Percentiles rank a stretch among this genome's conserved stretches.
These are phyloP conservation scores for Exophiala alcalophila DNA, from an alignment of 2,329 filamentous ascomycete genomes.

Conservation along the genomic window DNA sequence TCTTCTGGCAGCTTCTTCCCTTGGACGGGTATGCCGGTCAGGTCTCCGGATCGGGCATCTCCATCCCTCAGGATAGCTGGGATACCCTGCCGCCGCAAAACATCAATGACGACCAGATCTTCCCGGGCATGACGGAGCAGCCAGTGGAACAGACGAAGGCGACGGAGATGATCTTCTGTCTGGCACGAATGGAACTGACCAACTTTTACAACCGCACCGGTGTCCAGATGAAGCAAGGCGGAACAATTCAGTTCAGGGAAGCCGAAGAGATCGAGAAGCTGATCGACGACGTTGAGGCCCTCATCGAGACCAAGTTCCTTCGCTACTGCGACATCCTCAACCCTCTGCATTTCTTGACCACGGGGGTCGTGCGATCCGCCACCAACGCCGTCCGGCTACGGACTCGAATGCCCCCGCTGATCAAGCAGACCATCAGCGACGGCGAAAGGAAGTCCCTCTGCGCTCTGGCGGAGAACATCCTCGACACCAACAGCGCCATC, in stretches of 20 bases:
- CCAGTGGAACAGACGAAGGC: conserved; percentile 6
- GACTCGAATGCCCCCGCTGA: background rate
- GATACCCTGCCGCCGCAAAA: conserved; percentile 47
- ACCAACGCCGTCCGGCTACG: conserved; percentile 2
- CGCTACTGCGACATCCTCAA: conserved; percentile 37
- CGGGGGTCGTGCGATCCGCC: conserved; percentile 4
- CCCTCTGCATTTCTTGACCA: conserved; percentile 40
- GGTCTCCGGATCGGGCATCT: conserved; percentile 1
- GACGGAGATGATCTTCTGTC: conserved; percentile 22
- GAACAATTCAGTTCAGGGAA: conserved; percentile 16
- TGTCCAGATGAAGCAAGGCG: conserved; percentile 14
- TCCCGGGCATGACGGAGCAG: conserved; percentile 36
- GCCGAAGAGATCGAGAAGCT: conserved; percentile 18
- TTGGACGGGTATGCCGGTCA: conserved; percentile 4
- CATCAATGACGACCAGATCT: conserved; percentile 59
- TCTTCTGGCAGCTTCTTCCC: conserved; percentile 35
- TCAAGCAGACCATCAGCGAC: background rate
- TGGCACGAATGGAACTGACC: conserved; percentile 9
- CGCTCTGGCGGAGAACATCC: conserved; percentile 1
- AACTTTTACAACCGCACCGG: conserved; percentile 23
- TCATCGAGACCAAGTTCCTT: conserved; percentile 35
- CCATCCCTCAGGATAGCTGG: background rate
- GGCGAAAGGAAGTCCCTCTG: conserved; percentile 1
- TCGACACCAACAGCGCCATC: conserved; percentile 1
- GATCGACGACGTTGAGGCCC: conserved; percentile 32